These are phyloP conservation scores for Tricholoma matsutake DNA, from an alignment of 768 basidiomycete species.

Conservation along the genomic window DNA sequence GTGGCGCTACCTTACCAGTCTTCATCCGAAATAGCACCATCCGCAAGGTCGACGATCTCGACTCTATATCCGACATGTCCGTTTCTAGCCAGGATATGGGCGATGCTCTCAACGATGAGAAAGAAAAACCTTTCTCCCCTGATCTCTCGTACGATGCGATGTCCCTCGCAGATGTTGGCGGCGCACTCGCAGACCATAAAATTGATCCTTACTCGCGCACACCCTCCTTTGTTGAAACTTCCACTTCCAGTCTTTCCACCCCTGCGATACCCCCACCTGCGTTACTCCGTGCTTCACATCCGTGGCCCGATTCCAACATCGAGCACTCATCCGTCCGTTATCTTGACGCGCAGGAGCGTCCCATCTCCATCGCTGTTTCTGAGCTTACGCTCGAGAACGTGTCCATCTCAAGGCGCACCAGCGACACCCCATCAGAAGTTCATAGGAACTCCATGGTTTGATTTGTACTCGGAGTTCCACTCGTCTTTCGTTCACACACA, in stretches of 20 bases:
- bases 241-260: conserved; percentile 31
- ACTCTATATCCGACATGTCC: conserved; percentile 46
- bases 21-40: conserved; percentile 42
- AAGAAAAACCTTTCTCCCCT: conserved; percentile 31
- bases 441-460: conserved; percentile 5
- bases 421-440: conserved; percentile 4
- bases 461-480: neutral
- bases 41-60: conserved; percentile 45
- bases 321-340: conserved; percentile 30
- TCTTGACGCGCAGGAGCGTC: conserved; percentile 1
- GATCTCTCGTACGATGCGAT: conserved; percentile 36
- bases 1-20: conserved; percentile 36
- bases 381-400: conserved; percentile 7
- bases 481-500: conserved; percentile 1
- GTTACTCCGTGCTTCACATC: conserved; percentile 12
- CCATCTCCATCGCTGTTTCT: conserved; percentile 5
- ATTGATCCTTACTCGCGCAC: conserved; percentile 27
- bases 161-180: conserved; percentile 36
- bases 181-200: conserved; percentile 36
- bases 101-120: conserved; percentile 30
- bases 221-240: conserved; percentile 35
- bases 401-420: neutral
- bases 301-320: conserved; percentile 24
- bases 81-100: conserved; percentile 38
- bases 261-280: conserved; percentile 8